Base-by-base conservation (phyloP, 805 yeast genomes). In the Vanderwaltozyma yarrowii region DNA sequence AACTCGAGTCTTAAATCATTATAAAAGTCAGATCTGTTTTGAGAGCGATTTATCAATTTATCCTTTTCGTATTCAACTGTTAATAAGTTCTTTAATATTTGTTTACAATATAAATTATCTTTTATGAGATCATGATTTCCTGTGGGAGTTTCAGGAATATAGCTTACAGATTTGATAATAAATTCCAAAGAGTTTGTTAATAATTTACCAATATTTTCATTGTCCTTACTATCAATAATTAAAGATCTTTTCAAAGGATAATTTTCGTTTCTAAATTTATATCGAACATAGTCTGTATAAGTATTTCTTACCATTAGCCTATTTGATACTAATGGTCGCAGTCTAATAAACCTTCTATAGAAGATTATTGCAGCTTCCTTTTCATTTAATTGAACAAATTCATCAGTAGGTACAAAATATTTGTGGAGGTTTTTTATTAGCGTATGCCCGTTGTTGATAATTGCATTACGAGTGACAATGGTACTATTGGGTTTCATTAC, bases 181-280 rank as follows among this genome's bases (percentile, higher is more conserved):
- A 59, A 59, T 16, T 39, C 24, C n/a, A 56, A 41, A 5, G 55
- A 45, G 16, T 52, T 50, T 20, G 38, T 30, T 16, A 50, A 16
- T 40, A 32, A 32, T n/a, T 31, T 26, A 16, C 23, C 12, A 16
- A 20, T 10, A 34, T 31, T 32, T n/a, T n/a, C n/a, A n/a, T n/a
- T n/a, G n/a, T n/a, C n/a, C n/a, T n/a, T n/a, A n/a, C n/a, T n/a
- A n/a, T n/a, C n/a, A n/a, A n/a, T n/a, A n/a, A n/a, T n/a, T n/a
- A n/a, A n/a, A n/a, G 34, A 32, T 24, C 53, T 38, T 37, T 53
- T 56, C 35, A 44, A 30, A 7, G 36, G 40, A 37, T 50, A 56
- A 37, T 58, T 41, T 39, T 59, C 64, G 12, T 42, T 34, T 24
- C 32, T 49, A 33, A 51, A 58, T 41, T 58, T 60, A 32, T 52